Conservation (phyloP, 306 rosid species). For the Morella rubra region DNA sequence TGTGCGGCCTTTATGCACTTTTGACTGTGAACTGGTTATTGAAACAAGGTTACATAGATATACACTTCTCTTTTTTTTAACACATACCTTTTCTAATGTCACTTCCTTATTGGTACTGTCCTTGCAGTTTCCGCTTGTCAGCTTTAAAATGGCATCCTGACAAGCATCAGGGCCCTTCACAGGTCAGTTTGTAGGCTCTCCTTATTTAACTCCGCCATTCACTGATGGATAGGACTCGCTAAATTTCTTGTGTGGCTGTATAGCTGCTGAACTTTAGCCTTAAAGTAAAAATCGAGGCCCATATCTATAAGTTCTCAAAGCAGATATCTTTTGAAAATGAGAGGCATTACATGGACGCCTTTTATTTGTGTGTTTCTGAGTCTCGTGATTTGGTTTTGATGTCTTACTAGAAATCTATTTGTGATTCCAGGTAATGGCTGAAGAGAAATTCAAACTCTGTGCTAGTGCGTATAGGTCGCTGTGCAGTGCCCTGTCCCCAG, state of each 20-base stretch:
- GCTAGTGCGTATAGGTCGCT: slow-evolving; percentile 77
- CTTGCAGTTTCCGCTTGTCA: slow-evolving; percentile 67
- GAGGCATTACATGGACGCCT: not conserved
- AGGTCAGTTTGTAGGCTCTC: slow-evolving; percentile 51
- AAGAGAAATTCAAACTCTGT: slow-evolving; percentile 77
- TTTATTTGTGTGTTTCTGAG: not conserved
- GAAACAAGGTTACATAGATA: not conserved
- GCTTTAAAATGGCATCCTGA: slow-evolving; percentile 99
- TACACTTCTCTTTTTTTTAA: too few relatives aligned
- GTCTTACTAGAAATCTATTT: slow-evolving; percentile 6
- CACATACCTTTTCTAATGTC: not conserved
- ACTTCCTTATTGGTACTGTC: slow-evolving; percentile 5
- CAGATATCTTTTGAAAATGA: not conserved
- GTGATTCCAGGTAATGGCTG: slow-evolving; percentile 62
- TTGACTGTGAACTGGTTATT: not conserved
- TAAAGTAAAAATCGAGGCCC: too few relatives aligned
- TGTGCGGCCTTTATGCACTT: not conserved
- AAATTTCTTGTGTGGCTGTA: not conserved
- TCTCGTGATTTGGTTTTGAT: slow-evolving; percentile 6
- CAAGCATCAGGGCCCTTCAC: slow-evolving; percentile 79
- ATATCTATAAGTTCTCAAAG: too few relatives aligned
- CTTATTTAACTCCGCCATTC: too few relatives aligned
- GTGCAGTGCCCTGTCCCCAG: slow-evolving; percentile 59
- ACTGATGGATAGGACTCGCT: not conserved
- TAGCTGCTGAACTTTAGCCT: not conserved